Evolutionary conservation across 108 stramenopile species (phyloP), one percentile per base, ranked within the genome.

Genomic region (Nitzschia inconspicua): DNA sequence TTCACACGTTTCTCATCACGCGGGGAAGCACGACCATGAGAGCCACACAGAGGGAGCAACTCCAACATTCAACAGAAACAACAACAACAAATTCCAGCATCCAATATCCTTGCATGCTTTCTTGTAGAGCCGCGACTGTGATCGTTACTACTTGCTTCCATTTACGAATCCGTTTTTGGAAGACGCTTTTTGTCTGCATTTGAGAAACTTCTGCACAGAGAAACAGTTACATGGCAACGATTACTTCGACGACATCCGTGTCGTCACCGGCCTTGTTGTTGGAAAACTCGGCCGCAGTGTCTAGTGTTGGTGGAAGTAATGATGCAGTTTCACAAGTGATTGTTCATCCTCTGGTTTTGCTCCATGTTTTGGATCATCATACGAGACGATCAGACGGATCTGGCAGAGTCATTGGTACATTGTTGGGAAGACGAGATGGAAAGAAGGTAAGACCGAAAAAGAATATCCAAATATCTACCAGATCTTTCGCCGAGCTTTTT

Each of bases 301-400:
- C n/a, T n/a, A n/a, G n/a, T n/a, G n/a, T n/a, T n/a, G n/a, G n/a
- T n/a, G n/a, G n/a, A n/a, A n/a, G n/a, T n/a, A n/a, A n/a, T n/a
- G 71, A 83, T 41, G 39, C 67, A 50, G 52, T 80, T 9, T 65
- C 77, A 42, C 61, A 72, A 30, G 86, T 91, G 8, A 50, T 75
- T 36, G 87, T 92, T 24, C 91, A 92, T 68, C 91, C 91, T 9
- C 42, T 92, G 60, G 91, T 92, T 7, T 66, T 92, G 58, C 55
- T 88, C 65, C 84, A 84, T 65, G 77, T 92, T 43, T 66, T 92
- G 65, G 91, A 92, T 70, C 91, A 92, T 61, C 91, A 92, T 55
- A 81, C 83, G 13, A 63, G 91, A 25, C 68, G 91, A 47, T 83
- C 82, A 53, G 91, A 88, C 66, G 79, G 60, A 7, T 64, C 77